These are phyloP conservation scores for Russula foetens DNA, from an alignment of 768 basidiomycete genomes.

Conservation along the genomic window DNA sequence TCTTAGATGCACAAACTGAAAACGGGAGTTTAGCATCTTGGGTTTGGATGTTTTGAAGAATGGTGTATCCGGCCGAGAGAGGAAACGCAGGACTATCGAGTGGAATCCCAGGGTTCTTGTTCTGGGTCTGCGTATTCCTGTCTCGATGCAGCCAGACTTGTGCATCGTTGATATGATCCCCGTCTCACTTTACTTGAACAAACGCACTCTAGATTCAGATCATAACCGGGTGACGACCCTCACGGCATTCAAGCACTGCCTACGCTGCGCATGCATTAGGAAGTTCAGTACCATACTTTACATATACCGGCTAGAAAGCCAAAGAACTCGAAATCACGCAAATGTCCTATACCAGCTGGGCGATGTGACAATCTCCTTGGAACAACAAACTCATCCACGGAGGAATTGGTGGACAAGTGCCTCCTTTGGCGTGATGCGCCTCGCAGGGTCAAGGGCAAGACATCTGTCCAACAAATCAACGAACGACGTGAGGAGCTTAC, in stretches of 20 bases:
- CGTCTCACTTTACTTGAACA: no score
- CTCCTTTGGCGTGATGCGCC: conserved; percentile 85
- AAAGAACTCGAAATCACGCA: not conserved
- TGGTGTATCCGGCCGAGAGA: no score
- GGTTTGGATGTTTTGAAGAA: no score
- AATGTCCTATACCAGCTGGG: not conserved
- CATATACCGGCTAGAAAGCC: not conserved
- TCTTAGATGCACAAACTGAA: no score
- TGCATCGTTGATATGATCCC: not conserved
- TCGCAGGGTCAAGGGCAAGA: conserved; percentile 74
- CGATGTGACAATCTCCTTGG: not conserved
- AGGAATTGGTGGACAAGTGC: conserved; percentile 86
- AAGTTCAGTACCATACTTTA: conserved; percentile 8
- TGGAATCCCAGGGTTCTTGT: no score
- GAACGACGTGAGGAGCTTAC: conserved; percentile 67
- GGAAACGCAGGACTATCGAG: no score
- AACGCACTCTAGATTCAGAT: not conserved
- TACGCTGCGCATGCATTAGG: not conserved
- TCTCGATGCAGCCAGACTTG: no score
- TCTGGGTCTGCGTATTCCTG: no score
- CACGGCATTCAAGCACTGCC: not conserved
- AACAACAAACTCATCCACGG: conserved; percentile 33
- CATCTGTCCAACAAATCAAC: conserved; percentile 91
- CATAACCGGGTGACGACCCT: not conserved
- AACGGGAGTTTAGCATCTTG: no score